Percentiles rank a stretch among this genome's conserved stretches.
These are phyloP conservation scores for Penicillium paxilli DNA, from an alignment of 495 filamentous ascomycete genomes.

Conservation along the genomic window DNA sequence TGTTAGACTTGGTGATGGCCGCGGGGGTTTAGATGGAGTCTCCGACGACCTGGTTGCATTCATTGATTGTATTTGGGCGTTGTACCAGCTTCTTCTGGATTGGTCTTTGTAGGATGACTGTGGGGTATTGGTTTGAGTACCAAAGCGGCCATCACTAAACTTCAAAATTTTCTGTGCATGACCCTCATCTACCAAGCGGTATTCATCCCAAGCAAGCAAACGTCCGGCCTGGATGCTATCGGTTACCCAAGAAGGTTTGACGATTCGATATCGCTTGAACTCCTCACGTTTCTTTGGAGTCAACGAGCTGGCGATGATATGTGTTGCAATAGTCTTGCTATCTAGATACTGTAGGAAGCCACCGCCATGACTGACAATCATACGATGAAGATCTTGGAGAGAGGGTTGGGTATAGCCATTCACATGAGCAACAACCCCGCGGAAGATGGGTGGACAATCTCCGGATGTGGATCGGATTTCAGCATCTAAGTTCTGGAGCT, in stretches of 20 bases:
- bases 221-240: conserved; percentile 82
- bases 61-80: conserved; percentile 58
- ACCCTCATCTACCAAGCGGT: conserved; percentile 77
- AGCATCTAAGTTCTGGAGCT: conserved; percentile 89
- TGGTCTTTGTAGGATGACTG: conserved; percentile 69
- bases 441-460: conserved; percentile 82
- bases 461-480: conserved; percentile 66
- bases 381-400: conserved; percentile 77
- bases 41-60: conserved; percentile 8
- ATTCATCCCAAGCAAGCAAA: conserved; percentile 81
- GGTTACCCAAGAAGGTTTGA: conserved; percentile 94
- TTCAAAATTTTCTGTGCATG: conserved; percentile 73
- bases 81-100: conserved; percentile 76
- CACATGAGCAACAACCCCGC: conserved; percentile 82
- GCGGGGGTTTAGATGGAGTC: conserved; percentile 4
- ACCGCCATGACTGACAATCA: conserved; percentile 88
- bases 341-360: conserved; percentile 95
- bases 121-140: conserved; percentile 62
- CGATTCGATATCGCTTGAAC: conserved; percentile 81
- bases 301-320: conserved; percentile 88
- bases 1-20: background rate
- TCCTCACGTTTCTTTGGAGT: conserved; percentile 91
- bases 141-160: conserved; percentile 69
- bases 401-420: conserved; percentile 94
- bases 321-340: conserved; percentile 88